These are phyloP conservation scores for Hibiscus trionum DNA, from an alignment of 345 rosid species.

Conservation along the genomic window DNA sequence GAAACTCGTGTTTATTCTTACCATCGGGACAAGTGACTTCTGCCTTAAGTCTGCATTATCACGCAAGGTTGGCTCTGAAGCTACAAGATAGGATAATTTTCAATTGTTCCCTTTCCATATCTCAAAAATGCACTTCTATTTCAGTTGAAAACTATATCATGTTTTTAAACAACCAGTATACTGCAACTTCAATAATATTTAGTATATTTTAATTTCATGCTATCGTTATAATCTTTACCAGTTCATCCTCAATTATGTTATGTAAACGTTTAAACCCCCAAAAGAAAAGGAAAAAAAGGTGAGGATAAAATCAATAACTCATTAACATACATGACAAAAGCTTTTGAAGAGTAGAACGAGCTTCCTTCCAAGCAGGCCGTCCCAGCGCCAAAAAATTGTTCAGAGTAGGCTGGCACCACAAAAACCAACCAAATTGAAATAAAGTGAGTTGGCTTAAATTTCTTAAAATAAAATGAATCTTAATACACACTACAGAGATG, in stretches of 20 bases:
- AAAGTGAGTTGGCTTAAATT: background rate
- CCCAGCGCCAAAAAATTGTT: conserved; percentile 67
- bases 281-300: background rate
- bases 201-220: background rate
- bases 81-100: conserved; percentile 34
- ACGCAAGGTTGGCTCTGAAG: conserved; percentile 54
- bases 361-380: conserved; percentile 94
- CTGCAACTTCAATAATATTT: background rate
- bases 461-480: background rate
- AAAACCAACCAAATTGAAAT: background rate
- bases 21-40: conserved; percentile 65
- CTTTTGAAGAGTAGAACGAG: conserved; percentile 77
- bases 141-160: background rate
- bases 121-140: background rate
- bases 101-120: background rate
- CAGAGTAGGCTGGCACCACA: conserved; percentile 6
- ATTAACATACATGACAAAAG: conserved; percentile 52
- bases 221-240: background rate
- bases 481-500: background rate
- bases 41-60: conserved; percentile 56
- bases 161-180: conserved; percentile 35
- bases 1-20: conserved; percentile 13
- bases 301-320: background rate
- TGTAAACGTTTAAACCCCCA: background rate
- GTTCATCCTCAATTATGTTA: background rate